Percentiles rank a stretch among this genome's conserved stretches.
These are phyloP conservation scores for Penicillium oxalicum DNA, from an alignment of 2,329 filamentous ascomycete species.

Conservation along the genomic window DNA sequence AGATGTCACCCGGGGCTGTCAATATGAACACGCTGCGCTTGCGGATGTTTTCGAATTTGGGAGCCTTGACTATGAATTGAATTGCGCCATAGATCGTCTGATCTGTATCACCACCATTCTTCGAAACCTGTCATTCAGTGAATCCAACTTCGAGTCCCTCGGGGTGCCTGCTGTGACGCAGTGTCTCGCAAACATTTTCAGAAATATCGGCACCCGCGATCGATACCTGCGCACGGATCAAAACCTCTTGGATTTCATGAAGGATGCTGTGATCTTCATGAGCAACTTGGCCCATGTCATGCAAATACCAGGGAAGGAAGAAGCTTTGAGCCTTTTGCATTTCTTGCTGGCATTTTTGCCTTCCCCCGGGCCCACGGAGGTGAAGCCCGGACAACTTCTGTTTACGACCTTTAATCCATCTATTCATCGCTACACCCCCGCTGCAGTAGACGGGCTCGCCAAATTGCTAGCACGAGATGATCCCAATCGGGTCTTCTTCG, in stretches of 20 bases:
- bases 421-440: conserved; percentile 79
- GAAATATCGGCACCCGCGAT: conserved; percentile 81
- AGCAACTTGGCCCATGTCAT: conserved; percentile 81
- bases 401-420: conserved; percentile 77
- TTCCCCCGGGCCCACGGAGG: conserved; percentile 58
- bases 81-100: conserved; percentile 77
- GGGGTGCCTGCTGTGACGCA: conserved; percentile 73
- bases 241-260: conserved; percentile 95
- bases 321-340: conserved; percentile 77
- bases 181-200: conserved; percentile 75
- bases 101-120: conserved; percentile 89
- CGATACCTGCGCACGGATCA: conserved; percentile 74
- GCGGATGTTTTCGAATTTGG: conserved; percentile 70
- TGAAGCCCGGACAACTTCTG: conserved; percentile 54
- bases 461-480: conserved; percentile 91
- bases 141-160: conserved; percentile 67
- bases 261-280: conserved; percentile 81
- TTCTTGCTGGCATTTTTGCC: conserved; percentile 90
- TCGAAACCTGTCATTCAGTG: conserved; percentile 83
- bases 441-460: conserved; percentile 82
- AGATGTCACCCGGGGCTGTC: conserved; percentile 74
- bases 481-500: conserved; percentile 81
- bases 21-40: conserved; percentile 64
- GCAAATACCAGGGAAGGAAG: conserved; percentile 77
- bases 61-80: conserved; percentile 70